These are phyloP conservation scores for Candida gigantensis DNA, from an alignment of 1,139 yeast species.

Conservation along the genomic window DNA sequence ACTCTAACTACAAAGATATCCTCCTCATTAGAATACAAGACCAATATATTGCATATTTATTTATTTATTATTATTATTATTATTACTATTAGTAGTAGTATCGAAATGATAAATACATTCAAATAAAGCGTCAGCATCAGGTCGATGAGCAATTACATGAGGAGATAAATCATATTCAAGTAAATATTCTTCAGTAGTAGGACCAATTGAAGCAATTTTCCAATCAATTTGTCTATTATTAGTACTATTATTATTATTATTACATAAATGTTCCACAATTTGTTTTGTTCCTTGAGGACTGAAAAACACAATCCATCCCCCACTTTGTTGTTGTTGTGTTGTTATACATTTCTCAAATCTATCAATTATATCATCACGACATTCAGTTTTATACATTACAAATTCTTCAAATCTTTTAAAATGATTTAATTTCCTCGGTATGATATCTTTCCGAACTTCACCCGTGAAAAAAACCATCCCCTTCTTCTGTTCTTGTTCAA, in stretches of 20 bases:
- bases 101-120: slow-evolving; percentile 29
- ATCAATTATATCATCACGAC: slow-evolving; percentile 45
- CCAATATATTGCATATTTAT: too few relatives aligned
- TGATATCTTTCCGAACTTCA: slow-evolving; percentile 75
- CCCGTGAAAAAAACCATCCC: slow-evolving; percentile 81
- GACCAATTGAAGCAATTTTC: slow-evolving; percentile 84
- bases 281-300: slow-evolving; percentile 85
- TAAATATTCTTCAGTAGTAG: slow-evolving; percentile 79
- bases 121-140: slow-evolving; percentile 64
- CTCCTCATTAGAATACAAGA: too few relatives aligned
- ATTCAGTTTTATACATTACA: slow-evolving; percentile 69
- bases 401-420: slow-evolving; percentile 57
- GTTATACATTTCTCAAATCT: slow-evolving; percentile 31
- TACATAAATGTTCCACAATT: slow-evolving; percentile 53
- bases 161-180: slow-evolving; percentile 53
- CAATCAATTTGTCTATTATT: too few relatives aligned
- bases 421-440: slow-evolving; percentile 59
- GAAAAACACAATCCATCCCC: slow-evolving; percentile 88
- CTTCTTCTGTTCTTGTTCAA: slow-evolving; percentile 12
- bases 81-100: slow-evolving; percentile 1
- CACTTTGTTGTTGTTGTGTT: too few relatives aligned
- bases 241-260: too few relatives aligned
- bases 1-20: too few relatives aligned
- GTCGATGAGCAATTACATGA: slow-evolving; percentile 66
- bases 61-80: slow-evolving; percentile 1